Evolutionary conservation across 2,329 filamentous ascomycete genomes (phyloP), one percentile per base, ranked within the genome.

Genomic region (Tolypocladium tundrense): DNA sequence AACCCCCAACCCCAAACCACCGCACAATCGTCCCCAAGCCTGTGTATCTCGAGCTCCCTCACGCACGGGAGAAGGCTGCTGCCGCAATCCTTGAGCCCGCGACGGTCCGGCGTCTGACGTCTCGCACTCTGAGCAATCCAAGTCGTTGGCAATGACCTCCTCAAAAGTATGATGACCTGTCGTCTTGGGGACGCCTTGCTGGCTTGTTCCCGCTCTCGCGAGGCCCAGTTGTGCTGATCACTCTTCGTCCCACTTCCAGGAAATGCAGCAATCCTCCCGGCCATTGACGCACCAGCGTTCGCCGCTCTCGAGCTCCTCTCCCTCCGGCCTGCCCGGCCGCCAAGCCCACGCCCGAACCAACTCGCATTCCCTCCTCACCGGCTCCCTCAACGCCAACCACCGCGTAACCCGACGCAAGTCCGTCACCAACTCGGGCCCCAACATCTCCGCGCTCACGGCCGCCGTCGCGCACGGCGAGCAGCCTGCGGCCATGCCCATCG

Each of bases 351-450:
- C 85, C 62, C 87, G 91, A 69, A 86, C 85, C 66, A 90, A 91
- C 77, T 90, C 90, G 54, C 88, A 94, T 73, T 93, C 90, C 59
- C 79, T 91, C 65, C 88, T 92, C 58, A 82, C 88, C 60, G 85
- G 85, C 65, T 85, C 88, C 59, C 83, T 92, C 69, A 93, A 92
- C 77, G 77, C 86, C 66, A 87, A 85, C 72, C 89, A 96, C 73
- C 89, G 94, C 66, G 85, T 97, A 65, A 91, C 90, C 66, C 90
- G 93, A 68, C 86, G 94, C 67, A 97, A 97, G 83, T 97, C 92
- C 75, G 91, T 96, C 70, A 91, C 90, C 60, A 88, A 85, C 63
- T 83, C 87, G 53, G 82, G 80, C 53, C 81, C 83, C 71, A 92
- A 88, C 73, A 84, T 88, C 52, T 87, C 88, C 21, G 90, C 88